Conservation (phyloP, 2,329 filamentous ascomycete species). For the Colletotrichum tabaci region DNA sequence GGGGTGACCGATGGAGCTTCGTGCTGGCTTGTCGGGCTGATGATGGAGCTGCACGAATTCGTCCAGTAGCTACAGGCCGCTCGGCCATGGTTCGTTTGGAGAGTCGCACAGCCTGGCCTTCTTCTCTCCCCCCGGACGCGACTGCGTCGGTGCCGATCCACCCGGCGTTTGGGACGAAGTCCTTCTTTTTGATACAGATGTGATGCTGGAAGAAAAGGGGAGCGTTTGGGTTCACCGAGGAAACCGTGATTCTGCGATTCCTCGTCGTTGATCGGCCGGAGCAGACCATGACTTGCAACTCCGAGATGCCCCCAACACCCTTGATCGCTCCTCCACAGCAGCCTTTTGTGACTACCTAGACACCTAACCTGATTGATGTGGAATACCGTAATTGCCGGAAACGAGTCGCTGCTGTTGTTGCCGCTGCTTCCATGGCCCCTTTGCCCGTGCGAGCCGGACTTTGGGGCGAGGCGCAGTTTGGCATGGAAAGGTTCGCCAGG, state of each 20-base stretch:
- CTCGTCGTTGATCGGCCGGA: constrained; percentile 15
- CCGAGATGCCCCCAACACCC: not conserved
- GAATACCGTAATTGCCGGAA: not conserved
- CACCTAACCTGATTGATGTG: not conserved
- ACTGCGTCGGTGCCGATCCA: constrained; percentile 29
- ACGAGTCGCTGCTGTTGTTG: not conserved
- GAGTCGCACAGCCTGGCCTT: not conserved
- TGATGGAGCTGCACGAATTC: constrained; percentile 34
- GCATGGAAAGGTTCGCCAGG: constrained; percentile 30
- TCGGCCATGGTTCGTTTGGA: constrained; percentile 39
- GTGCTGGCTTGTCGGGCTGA: constrained; percentile 26
- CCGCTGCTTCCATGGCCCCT: constrained; percentile 19
- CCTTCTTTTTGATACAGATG: not conserved
- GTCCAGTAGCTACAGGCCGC: constrained; percentile 36
- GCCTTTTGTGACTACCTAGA: not conserved
- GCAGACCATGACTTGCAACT: not conserved
- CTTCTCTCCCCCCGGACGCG: not conserved
- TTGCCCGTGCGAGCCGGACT: constrained; percentile 26
- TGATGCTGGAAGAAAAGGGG: constrained; percentile 6
- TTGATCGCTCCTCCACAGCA: constrained; percentile 21
- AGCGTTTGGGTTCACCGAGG: constrained; percentile 12
- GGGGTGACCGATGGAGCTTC: constrained; percentile 11
- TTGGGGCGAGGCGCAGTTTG: constrained; percentile 30
- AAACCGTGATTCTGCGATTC: constrained; percentile 15
- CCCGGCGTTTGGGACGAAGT: constrained; percentile 21